Evolutionary conservation across 139 green algal genomes (phyloP), one percentile per base, ranked within the genome.

Genomic region (Chlorokybus atmophyticus): DNA sequence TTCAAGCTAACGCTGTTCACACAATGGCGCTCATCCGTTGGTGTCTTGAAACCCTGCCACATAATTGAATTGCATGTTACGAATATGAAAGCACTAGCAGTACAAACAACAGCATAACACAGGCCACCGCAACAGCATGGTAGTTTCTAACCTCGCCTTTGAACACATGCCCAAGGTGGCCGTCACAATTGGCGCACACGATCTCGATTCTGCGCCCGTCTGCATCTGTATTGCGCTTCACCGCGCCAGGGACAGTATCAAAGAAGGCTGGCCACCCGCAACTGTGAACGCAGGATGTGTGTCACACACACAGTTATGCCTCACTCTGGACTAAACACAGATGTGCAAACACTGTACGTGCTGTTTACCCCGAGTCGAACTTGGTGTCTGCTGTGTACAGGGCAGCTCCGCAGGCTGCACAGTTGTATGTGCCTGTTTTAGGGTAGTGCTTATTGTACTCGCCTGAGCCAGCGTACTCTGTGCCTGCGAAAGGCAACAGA

Each of bases 121-220:
- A n/a, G n/a, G n/a, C n/a, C n/a, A n/a, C n/a, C n/a, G n/a, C n/a
- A n/a, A n/a, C n/a, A n/a, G n/a, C n/a, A n/a, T n/a, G n/a, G n/a
- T n/a, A n/a, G n/a, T n/a, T n/a, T n/a, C n/a, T n/a, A n/a, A n/a
- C n/a, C n/a, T n/a, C 44, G 30, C 70, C 74, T 57, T 92, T 78
- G 67, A 97, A 96, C 4, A 94, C 90, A 68, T 97, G 90, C 0
- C 90, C 90, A 35, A 98, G 65, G 60, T 98, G 90, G 2, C 88
- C 88, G 3, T 81, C 84, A 53, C 86, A 94, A 19, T 77, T 80
- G n/a, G 50, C 62, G 68, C 85, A 94, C 7, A 77, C 77, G 54
- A 94, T 94, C 69, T 94, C 85, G 4, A 76, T 60, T 1, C 83
- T 57, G 25, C 53, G 47, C 3, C 68, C 66, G 26, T 75, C 66